phyloP scores from a whole-genome alignment of 73 alveolate genomes.

The Paramecium caudatum region DNA sequence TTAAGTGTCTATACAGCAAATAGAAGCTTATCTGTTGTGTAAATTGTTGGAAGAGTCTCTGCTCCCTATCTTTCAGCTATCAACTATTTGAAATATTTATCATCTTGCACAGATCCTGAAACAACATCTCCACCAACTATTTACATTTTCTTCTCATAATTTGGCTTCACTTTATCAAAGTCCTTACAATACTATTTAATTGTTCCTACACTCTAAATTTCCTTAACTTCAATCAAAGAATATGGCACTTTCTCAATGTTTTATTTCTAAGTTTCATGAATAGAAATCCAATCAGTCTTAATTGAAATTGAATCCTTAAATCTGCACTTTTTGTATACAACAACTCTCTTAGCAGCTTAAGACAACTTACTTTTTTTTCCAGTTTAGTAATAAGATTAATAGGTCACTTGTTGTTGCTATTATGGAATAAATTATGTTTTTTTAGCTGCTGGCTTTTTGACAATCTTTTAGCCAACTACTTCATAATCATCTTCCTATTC shows the following conservation, averaged over 20 bases:
- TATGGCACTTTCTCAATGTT: constrained; percentile 23
- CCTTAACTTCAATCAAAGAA: constrained; percentile 26
- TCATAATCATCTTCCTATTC: constrained; percentile 53
- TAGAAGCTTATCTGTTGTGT: constrained; percentile 70
- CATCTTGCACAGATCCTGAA: constrained; percentile 6
- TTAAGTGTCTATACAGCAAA: constrained; percentile 67
- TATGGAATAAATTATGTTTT: constrained; percentile 14
- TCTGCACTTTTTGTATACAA: constrained; percentile 1
- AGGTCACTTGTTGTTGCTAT: background rate
- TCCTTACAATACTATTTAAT: constrained; percentile 9
- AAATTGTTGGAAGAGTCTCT: constrained; percentile 51
- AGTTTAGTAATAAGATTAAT: constrained; percentile 19
- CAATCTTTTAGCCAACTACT: background rate
- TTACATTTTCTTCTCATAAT: constrained; percentile 9
- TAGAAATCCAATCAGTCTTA: constrained; percentile 43
- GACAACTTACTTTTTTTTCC: constrained; percentile 33
- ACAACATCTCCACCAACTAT: constrained; percentile 17
- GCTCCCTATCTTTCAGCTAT: background rate
- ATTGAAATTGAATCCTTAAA: constrained; percentile 62
- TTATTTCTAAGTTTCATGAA: constrained; percentile 43
- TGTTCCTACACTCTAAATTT: constrained; percentile 19
- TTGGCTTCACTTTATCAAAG: constrained; percentile 57
- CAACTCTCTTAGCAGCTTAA: constrained; percentile 16
- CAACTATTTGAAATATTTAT: constrained; percentile 8
- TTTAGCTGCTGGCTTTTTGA: constrained; percentile 29